Base-by-base conservation (phyloP, 179 eudicot species). In the Gypsophila paniculata region DNA sequence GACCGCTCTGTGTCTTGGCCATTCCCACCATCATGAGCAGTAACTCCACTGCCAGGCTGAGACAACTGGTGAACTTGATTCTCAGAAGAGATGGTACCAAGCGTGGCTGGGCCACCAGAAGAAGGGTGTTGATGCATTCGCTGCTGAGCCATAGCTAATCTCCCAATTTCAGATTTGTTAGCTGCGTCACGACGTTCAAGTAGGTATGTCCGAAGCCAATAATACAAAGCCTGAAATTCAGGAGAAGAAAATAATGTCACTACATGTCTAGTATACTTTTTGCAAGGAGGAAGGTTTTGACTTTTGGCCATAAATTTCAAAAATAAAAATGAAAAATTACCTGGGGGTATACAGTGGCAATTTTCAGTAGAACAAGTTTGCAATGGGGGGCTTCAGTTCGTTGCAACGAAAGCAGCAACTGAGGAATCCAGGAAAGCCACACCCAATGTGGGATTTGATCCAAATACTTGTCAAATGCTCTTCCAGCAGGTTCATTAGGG, bases 391-490 rank as follows among this genome's bases (percentile, higher is more conserved):
- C 95, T 84, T 95, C 99, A 70, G 93, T 77, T 81, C 98, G 85
- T 80, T 90, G 99, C 85, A 95, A 84, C 18, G 99, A 95, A 72
- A 95, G 91, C 68, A 95, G 85, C 61, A 95, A 82, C 79, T 95
- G 99, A 10, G 98, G 99, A 72, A 95, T 95, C 99, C 99, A 95
- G 75, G 99, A 90, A 76, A 95, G 95, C 99, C 99, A 95, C 65
- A 95, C 96, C 99, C 96, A 95, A 61, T 88, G 88, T 9, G 99
- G 99, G 76, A 95, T 78, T 77, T 95, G 96, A 51, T 92, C 96
- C 85, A 95, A 61, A 81, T 86, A 92, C 83, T 95, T 92, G 77
- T 92, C 98, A 79, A 95, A 95, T 51, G 99, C 86, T 81, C 87
- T 88, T 71, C 99, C 99, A 57, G 88, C 97, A 72, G 91, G 87